Conservation (phyloP, 805 yeast species). For the Candida palmyrensis region DNA sequence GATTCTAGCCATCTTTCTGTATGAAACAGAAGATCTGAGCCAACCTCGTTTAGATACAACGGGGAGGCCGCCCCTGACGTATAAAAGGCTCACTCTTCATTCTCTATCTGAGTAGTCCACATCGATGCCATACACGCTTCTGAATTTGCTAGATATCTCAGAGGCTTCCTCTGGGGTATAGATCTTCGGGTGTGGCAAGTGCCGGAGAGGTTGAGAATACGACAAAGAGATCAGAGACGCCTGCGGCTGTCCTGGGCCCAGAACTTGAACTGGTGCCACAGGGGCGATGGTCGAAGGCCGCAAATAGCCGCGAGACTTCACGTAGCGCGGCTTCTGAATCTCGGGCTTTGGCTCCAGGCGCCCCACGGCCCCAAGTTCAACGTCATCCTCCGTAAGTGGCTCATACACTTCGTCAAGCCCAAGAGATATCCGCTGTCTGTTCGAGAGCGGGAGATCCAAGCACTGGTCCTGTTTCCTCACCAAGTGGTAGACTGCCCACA, state of each 20-base stretch:
- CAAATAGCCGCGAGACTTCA: not conserved
- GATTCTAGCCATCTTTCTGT: too few relatives aligned
- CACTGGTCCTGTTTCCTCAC: constrained; percentile 45
- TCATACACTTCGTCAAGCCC: too few relatives aligned
- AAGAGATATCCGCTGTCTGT: constrained; percentile 40
- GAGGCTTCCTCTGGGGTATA: constrained; percentile 1
- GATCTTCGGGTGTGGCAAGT: not conserved
- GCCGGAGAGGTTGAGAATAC: not conserved
- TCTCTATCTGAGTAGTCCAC: constrained; percentile 1
- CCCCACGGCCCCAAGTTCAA: not conserved
- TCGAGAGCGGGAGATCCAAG: constrained; percentile 44
- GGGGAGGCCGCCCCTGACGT: too few relatives aligned
- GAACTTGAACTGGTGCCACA: not conserved
- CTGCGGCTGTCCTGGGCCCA: too few relatives aligned
- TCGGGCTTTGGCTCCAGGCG: not conserved
- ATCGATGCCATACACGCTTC: constrained; percentile 2
- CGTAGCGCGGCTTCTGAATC: not conserved
- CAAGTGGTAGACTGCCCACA: constrained; percentile 21
- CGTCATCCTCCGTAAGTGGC: too few relatives aligned
- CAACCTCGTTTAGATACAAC: too few relatives aligned
- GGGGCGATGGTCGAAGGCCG: not conserved
- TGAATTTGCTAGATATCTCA: constrained; percentile 2
- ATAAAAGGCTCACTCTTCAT: too few relatives aligned
- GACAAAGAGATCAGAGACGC: too few relatives aligned
- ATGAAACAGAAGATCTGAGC: too few relatives aligned